A percentile compares a stretch with the other conserved stretches of the same genome.
These are phyloP conservation scores for Bruguiera parviflora DNA, from an alignment of 345 rosid species.

Conservation along the genomic window DNA sequence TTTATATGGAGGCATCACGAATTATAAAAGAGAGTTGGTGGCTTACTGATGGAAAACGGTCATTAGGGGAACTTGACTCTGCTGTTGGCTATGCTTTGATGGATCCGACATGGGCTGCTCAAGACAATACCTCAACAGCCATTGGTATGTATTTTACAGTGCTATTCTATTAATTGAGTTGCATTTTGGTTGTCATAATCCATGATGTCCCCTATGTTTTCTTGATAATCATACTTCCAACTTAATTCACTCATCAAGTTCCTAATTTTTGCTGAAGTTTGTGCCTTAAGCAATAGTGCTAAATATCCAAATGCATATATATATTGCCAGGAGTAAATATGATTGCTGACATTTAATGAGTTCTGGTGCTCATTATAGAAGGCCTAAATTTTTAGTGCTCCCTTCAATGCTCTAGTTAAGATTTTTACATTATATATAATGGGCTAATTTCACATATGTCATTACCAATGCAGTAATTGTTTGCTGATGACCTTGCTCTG, in stretches of 20 bases:
- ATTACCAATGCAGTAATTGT: not conserved
- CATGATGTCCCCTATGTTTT: not conserved
- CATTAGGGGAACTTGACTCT: conserved; percentile 72
- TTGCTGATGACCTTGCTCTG: not conserved
- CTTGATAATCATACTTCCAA: no score
- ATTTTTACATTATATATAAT: no score
- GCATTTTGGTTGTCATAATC: not conserved
- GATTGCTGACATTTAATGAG: no score
- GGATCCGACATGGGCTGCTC: conserved; percentile 99
- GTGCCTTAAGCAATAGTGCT: no score
- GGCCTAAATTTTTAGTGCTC: no score
- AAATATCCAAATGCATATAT: no score
- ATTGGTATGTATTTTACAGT: conserved; percentile 49
- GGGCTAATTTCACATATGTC: no score
- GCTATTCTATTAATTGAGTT: not conserved
- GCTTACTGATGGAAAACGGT: conserved; percentile 81
- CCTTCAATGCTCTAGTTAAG: no score
- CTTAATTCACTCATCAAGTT: no score
- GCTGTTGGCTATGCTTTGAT: conserved; percentile 92
- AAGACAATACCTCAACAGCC: conserved; percentile 95
- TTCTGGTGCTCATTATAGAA: no score
- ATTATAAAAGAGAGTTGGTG: conserved; percentile 91
- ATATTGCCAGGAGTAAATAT: no score
- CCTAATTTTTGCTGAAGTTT: no score
- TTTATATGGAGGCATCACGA: conserved; percentile 80